Conservation (phyloP, 2,329 filamentous ascomycete species). For the Sporothrix dimorphospora region DNA sequence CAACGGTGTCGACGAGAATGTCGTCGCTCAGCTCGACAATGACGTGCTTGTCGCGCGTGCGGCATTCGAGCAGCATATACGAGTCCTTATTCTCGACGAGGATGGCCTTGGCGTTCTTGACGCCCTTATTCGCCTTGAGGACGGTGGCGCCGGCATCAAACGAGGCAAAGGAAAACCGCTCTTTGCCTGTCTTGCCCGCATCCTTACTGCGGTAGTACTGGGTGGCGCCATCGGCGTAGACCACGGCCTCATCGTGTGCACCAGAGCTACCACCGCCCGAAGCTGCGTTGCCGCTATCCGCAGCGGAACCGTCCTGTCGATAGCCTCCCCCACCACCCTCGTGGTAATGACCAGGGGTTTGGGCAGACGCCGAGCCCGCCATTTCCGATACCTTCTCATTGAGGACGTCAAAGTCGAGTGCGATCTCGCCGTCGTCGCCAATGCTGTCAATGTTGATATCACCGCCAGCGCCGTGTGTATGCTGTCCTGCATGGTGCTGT, state of each 20-base stretch:
- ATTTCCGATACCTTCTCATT: slow-evolving; percentile 51
- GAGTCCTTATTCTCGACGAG: slow-evolving; percentile 97
- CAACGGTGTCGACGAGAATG: slow-evolving; percentile 86
- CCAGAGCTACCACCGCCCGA: slow-evolving; percentile 40
- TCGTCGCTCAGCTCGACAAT: slow-evolving; percentile 92
- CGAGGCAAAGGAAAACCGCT: slow-evolving; percentile 95
- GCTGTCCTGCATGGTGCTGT: slow-evolving; percentile 12
- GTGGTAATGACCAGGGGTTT: slow-evolving; percentile 35
- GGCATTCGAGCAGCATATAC: slow-evolving; percentile 95
- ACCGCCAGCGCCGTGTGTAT: slow-evolving; percentile 49
- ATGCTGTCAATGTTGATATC: slow-evolving; percentile 68
- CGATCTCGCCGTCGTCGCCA: slow-evolving; percentile 86
- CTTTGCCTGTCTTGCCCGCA: slow-evolving; percentile 95
- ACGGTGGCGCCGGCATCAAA: slow-evolving; percentile 96
- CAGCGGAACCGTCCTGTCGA: slow-evolving; percentile 23
- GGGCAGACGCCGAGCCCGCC: slow-evolving; percentile 39
- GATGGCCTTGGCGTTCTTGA: slow-evolving; percentile 85
- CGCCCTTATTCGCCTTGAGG: slow-evolving; percentile 83
- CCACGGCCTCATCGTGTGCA: slow-evolving; percentile 46
- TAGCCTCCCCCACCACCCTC: slow-evolving; percentile 39
- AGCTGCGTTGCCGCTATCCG: slow-evolving; percentile 26
- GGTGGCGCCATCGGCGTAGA: slow-evolving; percentile 54
- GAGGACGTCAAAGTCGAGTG: slow-evolving; percentile 57
- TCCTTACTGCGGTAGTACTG: slow-evolving; percentile 77
- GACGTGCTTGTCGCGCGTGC: slow-evolving; percentile 84